Conservation (phyloP, 1,139 yeast genomes). For the Blastobotrys illinoisensis region DNA sequence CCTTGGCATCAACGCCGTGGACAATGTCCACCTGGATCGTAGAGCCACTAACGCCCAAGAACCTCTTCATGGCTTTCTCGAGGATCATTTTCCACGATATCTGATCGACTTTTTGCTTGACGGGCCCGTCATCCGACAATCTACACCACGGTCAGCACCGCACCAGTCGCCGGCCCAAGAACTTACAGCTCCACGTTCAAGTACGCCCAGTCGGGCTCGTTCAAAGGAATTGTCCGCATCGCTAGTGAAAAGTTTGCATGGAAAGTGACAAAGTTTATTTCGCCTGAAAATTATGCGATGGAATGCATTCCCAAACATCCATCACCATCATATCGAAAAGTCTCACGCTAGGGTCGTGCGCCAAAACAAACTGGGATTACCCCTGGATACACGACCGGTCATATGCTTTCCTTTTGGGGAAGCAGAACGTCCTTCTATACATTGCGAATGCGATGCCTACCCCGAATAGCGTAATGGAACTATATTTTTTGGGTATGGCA, state of each 20-base stretch:
- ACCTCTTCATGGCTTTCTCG: constrained; percentile 31
- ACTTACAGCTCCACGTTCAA: constrained; percentile 35
- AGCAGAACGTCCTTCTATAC: neutral
- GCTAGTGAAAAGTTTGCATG: neutral
- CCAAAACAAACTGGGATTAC: neutral
- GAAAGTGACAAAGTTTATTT: constrained; percentile 1
- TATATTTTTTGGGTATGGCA: too few species aligned
- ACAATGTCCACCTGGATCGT: constrained; percentile 40
- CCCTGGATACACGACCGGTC: neutral
- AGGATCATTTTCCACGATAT: constrained; percentile 42
- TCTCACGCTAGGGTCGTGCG: neutral
- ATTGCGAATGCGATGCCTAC: neutral
- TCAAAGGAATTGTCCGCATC: neutral
- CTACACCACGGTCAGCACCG: neutral
- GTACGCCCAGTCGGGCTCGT: constrained; percentile 37
- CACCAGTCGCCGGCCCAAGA: neutral
- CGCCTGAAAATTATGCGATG: neutral
- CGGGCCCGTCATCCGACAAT: constrained; percentile 11
- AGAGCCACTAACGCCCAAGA: constrained; percentile 41
- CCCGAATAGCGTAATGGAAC: too few species aligned
- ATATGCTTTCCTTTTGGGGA: neutral
- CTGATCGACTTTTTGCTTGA: constrained; percentile 30
- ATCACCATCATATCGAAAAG: neutral
- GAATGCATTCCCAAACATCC: neutral
- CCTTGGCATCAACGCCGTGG: constrained; percentile 20